Base-by-base conservation (phyloP, 495 filamentous ascomycete species). In the Lentithecium fluviatile region DNA sequence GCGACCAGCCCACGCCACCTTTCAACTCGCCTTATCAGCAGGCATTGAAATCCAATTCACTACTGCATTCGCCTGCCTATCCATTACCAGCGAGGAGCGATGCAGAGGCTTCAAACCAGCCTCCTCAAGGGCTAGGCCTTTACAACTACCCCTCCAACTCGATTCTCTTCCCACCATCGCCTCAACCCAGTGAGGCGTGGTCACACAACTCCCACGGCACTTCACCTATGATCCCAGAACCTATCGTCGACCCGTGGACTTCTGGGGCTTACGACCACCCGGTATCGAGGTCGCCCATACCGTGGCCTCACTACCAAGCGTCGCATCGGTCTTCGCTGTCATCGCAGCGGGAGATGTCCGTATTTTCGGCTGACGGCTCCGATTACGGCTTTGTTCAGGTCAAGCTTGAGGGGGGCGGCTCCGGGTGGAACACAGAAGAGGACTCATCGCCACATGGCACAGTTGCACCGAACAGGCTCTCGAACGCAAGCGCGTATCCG, bases 321-420 rank as follows among this genome's bases (percentile, higher is more conserved):
- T 69, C 66, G 13, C 62, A 69, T 42, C 53, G 57, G 10, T 69
- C 66, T 11, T 65, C 66, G n/a, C 20, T 65, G 6, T 68, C 65
- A 12, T 69, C 66, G 11, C 45, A 34, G 29, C 51, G 57, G 13
- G 61, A 60, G 7, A 55, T 59, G 46, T 64, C 66, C 15, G 62
- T 62, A n/a, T 69, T 61, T 45, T 69, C 66, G 1, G 25, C 45
- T 8, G 61, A 55, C 34, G 46, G 56, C 24, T 52, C 56, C 2
- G 60, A 57, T 29, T 32, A 53, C 23, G 45, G n/a, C 10, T 64
- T 60, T 34, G 29, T 56, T 15, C 43, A 56, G 1, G 53, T 68
- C 45, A 68, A 68, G 45, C 45, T 61, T 12, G 65, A 68, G 36
- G 24, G 37, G 6, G 46, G 23, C 19, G 46, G 23, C 19, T 19